Conservation (phyloP, 1,284 basidiomycete genomes). For the Pascua guehoae region DNA sequence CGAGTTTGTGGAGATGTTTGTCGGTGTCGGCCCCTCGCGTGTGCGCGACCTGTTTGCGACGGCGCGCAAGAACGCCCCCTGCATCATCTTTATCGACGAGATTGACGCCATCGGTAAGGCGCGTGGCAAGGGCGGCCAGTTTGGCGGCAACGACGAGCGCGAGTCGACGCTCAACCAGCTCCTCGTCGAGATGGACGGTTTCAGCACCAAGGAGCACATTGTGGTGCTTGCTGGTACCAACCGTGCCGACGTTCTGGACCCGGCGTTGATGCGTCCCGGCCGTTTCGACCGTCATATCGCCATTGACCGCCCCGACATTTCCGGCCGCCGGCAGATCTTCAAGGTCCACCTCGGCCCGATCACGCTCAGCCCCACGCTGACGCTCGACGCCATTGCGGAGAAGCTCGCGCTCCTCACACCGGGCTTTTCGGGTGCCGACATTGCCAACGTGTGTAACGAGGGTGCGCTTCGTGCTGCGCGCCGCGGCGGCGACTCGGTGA, state of each 20-base stretch:
- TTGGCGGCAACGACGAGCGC: conserved; percentile 96
- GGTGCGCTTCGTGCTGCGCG: conserved; percentile 93
- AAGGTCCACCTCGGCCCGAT: conserved; percentile 87
- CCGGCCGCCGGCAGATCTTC: conserved; percentile 91
- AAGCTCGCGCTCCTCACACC: conserved; percentile 95
- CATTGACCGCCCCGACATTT: conserved; percentile 92
- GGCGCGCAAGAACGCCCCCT: conserved; percentile 95
- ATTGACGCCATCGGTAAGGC: conserved; percentile 98
- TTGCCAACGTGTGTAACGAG: conserved; percentile 98
- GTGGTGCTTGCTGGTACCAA: conserved; percentile 97
- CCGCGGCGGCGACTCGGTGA: conserved; percentile 71
- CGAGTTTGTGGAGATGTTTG: conserved; percentile 99
- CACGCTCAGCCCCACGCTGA: conserved; percentile 61
- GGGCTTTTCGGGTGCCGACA: conserved; percentile 97
- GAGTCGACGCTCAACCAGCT: conserved; percentile 98
- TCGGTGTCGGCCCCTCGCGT: conserved; percentile 95
- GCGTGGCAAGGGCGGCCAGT: conserved; percentile 78
- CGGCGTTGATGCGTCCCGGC: conserved; percentile 91
- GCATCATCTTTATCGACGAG: conserved; percentile 82
- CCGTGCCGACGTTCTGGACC: conserved; percentile 90
- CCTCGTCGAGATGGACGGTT: conserved; percentile 99
- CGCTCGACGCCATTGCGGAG: conserved; percentile 66
- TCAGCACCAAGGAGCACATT: conserved; percentile 91
- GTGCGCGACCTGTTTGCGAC: conserved; percentile 96
- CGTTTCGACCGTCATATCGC: conserved; percentile 96